Conservation (phyloP, 495 filamentous ascomycete genomes). For the Cladorrhinum samala region DNA sequence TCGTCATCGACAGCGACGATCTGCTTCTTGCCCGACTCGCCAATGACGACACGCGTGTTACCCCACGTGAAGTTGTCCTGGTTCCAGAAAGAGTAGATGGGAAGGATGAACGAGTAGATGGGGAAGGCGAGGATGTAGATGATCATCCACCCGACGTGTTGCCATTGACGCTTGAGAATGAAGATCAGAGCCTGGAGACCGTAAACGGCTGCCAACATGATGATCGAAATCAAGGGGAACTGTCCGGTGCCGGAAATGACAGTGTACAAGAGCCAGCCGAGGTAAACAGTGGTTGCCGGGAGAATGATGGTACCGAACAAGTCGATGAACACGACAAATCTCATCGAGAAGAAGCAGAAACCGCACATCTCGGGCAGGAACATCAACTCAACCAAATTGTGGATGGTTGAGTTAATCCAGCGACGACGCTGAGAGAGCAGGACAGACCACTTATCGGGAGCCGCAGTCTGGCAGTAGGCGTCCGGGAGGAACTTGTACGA, state of each 20-base stretch:
- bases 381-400: slow-evolving; percentile 88
- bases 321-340: slow-evolving; percentile 94
- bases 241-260: slow-evolving; percentile 65
- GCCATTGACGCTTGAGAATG: slow-evolving; percentile 93
- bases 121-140: slow-evolving; percentile 94
- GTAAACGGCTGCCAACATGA: slow-evolving; percentile 85
- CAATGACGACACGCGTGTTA: slow-evolving; percentile 94
- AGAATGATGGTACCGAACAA: slow-evolving; percentile 89
- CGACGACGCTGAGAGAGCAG: slow-evolving; percentile 89
- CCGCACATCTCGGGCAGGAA: slow-evolving; percentile 87
- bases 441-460: slow-evolving; percentile 88
- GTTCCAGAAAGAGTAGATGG: slow-evolving; percentile 98
- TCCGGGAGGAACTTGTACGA: slow-evolving; percentile 93
- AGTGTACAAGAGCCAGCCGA: slow-evolving; percentile 82
- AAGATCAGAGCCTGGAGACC: slow-evolving; percentile 95
- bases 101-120: slow-evolving; percentile 85
- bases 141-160: slow-evolving; percentile 98
- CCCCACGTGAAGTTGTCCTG: slow-evolving; percentile 98
- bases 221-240: slow-evolving; percentile 79
- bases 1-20: slow-evolving; percentile 83
- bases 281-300: slow-evolving; percentile 82
- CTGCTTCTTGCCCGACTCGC: slow-evolving; percentile 84
- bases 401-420: slow-evolving; percentile 98
- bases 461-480: slow-evolving; percentile 86
- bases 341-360: slow-evolving; percentile 99